These are phyloP conservation scores for Protomyces macrosporus DNA, from an alignment of 1,139 yeast species.

Conservation along the genomic window DNA sequence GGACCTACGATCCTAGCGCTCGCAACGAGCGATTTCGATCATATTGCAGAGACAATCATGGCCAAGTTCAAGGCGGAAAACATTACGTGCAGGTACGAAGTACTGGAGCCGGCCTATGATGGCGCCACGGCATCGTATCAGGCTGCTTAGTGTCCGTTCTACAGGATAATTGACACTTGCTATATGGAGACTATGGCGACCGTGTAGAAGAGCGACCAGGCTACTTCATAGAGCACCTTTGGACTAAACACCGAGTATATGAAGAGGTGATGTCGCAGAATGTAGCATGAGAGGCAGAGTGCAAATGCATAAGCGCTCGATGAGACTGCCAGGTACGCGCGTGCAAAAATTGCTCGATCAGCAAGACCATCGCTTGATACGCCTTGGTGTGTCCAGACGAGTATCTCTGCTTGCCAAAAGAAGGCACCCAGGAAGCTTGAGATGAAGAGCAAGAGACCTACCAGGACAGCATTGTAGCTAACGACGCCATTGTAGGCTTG, in stretches of 20 bases:
- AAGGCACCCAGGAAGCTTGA: constrained; percentile 83
- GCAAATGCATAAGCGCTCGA: constrained; percentile 50
- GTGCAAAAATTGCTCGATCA: constrained; percentile 5
- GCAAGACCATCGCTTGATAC: neutral
- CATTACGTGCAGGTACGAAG: constrained; percentile 72
- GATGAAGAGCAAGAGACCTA: constrained; percentile 71
- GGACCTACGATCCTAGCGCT: constrained; percentile 95
- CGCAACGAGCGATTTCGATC: constrained; percentile 81
- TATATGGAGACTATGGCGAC: neutral
- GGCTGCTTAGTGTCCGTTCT: neutral
- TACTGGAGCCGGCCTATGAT: constrained; percentile 77
- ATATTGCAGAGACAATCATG: constrained; percentile 72
- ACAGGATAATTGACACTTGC: neutral
- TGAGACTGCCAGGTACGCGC: constrained; percentile 50
- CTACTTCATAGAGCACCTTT: constrained; percentile 69
- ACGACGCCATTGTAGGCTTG: constrained; percentile 86
- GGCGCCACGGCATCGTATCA: constrained; percentile 52
- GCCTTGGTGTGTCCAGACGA: constrained; percentile 35
- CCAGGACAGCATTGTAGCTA: constrained; percentile 61
- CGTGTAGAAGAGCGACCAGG: constrained; percentile 50
- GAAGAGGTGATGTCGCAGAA: constrained; percentile 76
- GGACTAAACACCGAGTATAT: constrained; percentile 98
- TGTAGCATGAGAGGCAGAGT: constrained; percentile 60
- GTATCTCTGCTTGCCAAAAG: constrained; percentile 53
- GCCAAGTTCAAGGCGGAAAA: constrained; percentile 60